phyloP scores from a whole-genome alignment of 345 rosid species.

The Lepidium didymum region DNA sequence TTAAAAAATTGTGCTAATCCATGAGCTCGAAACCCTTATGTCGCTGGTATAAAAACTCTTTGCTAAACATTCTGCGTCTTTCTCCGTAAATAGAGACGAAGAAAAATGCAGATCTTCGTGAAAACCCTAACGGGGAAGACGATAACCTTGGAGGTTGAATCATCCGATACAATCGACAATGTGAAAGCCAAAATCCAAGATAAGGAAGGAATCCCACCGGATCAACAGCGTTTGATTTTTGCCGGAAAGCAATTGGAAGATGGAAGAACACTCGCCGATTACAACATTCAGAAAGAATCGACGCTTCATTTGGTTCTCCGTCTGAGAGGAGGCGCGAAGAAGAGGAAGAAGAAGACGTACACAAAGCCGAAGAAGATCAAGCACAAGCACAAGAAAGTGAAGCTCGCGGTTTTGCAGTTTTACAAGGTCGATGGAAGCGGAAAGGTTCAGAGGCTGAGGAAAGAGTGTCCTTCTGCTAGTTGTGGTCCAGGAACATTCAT shows the following conservation, averaged over 20 bases:
- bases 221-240: slow-evolving; percentile 57
- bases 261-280: slow-evolving; percentile 64
- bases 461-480: slow-evolving; percentile 57
- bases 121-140: slow-evolving; percentile 74
- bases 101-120: slow-evolving; percentile 62
- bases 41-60: neutral
- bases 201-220: slow-evolving; percentile 66
- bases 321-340: slow-evolving; percentile 64
- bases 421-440: slow-evolving; percentile 57
- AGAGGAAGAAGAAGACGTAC: slow-evolving; percentile 75
- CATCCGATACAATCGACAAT: slow-evolving; percentile 59
- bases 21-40: slow-evolving; percentile 4
- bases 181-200: slow-evolving; percentile 66
- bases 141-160: slow-evolving; percentile 61
- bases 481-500: slow-evolving; percentile 69
- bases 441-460: slow-evolving; percentile 57
- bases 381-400: slow-evolving; percentile 65
- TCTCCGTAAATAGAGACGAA: neutral
- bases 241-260: slow-evolving; percentile 68
- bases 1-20: neutral
- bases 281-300: slow-evolving; percentile 68
- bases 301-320: slow-evolving; percentile 68
- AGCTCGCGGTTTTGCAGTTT: slow-evolving; percentile 56
- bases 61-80: neutral
- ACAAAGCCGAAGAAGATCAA: slow-evolving; percentile 69